Evolutionary conservation across 768 basidiomycete species (phyloP).

Genomic region (Russula sp.): DNA sequence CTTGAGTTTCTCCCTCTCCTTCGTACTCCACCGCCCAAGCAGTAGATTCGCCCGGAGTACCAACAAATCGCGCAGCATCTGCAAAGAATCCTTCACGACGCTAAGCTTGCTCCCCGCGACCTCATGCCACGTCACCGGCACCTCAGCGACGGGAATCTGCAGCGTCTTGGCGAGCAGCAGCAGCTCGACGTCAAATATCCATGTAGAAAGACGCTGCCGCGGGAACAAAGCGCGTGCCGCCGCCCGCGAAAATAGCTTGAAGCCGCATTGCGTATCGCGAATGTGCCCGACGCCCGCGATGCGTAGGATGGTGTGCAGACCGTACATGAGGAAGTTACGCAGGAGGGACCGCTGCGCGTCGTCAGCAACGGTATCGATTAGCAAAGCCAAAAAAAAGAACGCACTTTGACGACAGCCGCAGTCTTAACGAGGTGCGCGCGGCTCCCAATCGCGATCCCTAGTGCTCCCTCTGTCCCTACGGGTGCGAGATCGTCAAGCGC

Average conservation of each 20-base stretch:
- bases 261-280: slow-evolving; percentile 94
- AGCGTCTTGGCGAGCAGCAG: slow-evolving; percentile 79
- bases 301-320: slow-evolving; percentile 83
- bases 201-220: slow-evolving; percentile 78
- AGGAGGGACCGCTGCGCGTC: slow-evolving; percentile 70
- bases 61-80: slow-evolving; percentile 86
- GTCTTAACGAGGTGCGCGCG: slow-evolving; percentile 90
- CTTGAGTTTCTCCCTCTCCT: slow-evolving; percentile 15
- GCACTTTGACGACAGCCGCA: slow-evolving; percentile 89
- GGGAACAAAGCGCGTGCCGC: slow-evolving; percentile 85
- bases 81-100: slow-evolving; percentile 77
- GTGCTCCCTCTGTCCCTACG: slow-evolving; percentile 45
- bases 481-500: slow-evolving; percentile 62
- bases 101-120: slow-evolving; percentile 90
- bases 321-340: slow-evolving; percentile 92
- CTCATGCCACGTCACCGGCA: slow-evolving; percentile 91
- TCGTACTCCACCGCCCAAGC: slow-evolving; percentile 66
- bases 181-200: slow-evolving; percentile 97
- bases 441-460: slow-evolving; percentile 76
- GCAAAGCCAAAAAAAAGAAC: slow-evolving; percentile 23
- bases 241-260: slow-evolving; percentile 88
- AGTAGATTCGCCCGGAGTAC: slow-evolving; percentile 80
- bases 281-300: slow-evolving; percentile 89
- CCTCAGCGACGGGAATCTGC: slow-evolving; percentile 76
- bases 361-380: neutral